Evolutionary conservation across 2,329 filamentous ascomycete genomes (phyloP).

Genomic region (Pleomassaria siparia): DNA sequence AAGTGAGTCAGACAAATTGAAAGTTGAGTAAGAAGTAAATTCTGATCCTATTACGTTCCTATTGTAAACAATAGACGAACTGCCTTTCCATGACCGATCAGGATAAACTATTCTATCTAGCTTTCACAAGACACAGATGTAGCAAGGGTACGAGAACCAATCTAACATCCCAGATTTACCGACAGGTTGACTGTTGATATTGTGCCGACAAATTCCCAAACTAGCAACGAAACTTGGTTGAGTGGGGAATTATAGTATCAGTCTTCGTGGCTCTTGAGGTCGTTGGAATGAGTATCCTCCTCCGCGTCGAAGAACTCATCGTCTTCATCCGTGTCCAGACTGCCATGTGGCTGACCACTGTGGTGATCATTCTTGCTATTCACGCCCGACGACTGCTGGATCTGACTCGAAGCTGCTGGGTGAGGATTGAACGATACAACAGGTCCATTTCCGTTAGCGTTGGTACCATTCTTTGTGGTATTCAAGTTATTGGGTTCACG

Average conservation of each 20-base stretch:
- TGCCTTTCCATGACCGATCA: too few relatives aligned
- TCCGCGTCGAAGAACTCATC: slow-evolving; percentile 21
- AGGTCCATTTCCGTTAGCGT: neutral
- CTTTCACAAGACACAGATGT: too few relatives aligned
- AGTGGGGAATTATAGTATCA: neutral
- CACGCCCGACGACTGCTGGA: too few relatives aligned
- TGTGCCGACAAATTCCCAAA: neutral
- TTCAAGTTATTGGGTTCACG: neutral
- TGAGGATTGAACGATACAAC: too few relatives aligned
- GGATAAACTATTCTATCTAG: too few relatives aligned
- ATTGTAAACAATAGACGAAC: too few relatives aligned
- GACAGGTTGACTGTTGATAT: neutral
- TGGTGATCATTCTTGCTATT: neutral
- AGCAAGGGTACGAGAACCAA: neutral
- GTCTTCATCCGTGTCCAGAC: slow-evolving; percentile 11
- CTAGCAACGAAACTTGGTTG: neutral
- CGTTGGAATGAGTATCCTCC: neutral
- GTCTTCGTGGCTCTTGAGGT: neutral
- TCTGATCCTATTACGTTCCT: too few relatives aligned
- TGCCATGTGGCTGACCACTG: neutral
- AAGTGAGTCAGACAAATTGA: too few relatives aligned
- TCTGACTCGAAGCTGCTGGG: too few relatives aligned
- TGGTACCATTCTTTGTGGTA: neutral
- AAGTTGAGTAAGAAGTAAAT: too few relatives aligned
- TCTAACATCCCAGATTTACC: neutral